Evolutionary conservation across 2,329 filamentous ascomycete genomes (phyloP), one percentile per base, ranked within the genome.

Genomic region (Ascochyta koolunga): DNA sequence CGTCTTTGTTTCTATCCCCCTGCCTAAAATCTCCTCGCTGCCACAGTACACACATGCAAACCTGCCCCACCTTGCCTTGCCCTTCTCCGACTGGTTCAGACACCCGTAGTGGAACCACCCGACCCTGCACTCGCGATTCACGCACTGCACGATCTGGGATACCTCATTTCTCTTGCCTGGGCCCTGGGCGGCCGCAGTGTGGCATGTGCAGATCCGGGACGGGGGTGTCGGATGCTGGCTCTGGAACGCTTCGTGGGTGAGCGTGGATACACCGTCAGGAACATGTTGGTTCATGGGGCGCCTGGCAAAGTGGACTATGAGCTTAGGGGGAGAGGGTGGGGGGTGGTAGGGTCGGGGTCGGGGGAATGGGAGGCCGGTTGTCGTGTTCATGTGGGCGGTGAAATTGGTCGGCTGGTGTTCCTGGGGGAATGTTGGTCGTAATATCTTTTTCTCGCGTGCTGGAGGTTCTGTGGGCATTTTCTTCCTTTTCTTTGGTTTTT

Each of bases 41-140:
- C 37, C 39, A 25, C 63, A 66, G 3, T 39, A 9, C 24, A n/a
- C 63, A 66, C 1, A 57, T 8, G 29, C 58, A 21, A 4, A 27
- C n/a, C n/a, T 59, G 2, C 61, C 56, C 29, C 40, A 42, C 7
- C 58, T 25, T 1, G 49, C 45, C 19, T 47, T 51, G 2, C 62
- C 18, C 31, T 66, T 67, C 4, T 57, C 55, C 1, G 43, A 44
- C 13, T 48, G 56, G 35, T 58, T 52, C 3, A 69, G 47, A 21
- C 67, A 70, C 1, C 38, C 35, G 48, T 68, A 63, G 42, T 70
- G 67, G 15, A 54, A 64, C 60, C 61, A 67, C 5, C 19, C 9
- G 7, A 67, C 49, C 1, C 18, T 19, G 22, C 67, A 70, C 10
- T 49, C 18, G 1, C 25, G 18, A 24, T 58, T 65, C 3, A 36